Evolutionary conservation across 768 basidiomycete species (phyloP), one percentile per base, ranked within the genome.

Genomic region (Piloderma croceum): DNA sequence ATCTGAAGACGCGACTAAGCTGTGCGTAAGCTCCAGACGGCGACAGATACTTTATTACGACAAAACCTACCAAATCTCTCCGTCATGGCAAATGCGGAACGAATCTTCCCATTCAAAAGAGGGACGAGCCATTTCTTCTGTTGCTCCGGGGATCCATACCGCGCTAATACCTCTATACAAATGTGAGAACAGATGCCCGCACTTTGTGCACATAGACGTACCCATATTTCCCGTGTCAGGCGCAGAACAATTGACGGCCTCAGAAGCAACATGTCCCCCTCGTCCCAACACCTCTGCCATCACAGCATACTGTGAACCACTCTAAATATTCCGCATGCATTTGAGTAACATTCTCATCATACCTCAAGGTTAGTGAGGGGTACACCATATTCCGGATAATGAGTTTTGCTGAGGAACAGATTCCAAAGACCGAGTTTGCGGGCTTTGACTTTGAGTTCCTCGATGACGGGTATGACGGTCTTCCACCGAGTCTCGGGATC

Each of bases 161-260:
- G 77, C 24, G 96, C 96, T 44, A 99, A 71, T 17, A 99, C 91
- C 89, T 99, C 93, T 93, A 67, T 9, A 46, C 1, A 40, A 42
- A 22, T 24, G 23, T 37, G 36, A 46, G 13, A 45, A 44, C 31
- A 15, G 20, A 31, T 7, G 9, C 15, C 38, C 50, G 5, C 6
- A 23, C 12, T 36, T 20, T 29, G 9, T n/a, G 25, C 34, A 18
- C 6, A 9, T 13, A 31, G 6, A 61, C 76, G 25, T 50, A 89
- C 90, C 91, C 92, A 97, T 97, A 61, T 97, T 97, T 2, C 93
- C 94, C 12, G 94, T 98, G 62, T 98, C 94, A 22, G 94, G 94
- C 11, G 93, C 92, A 19, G 92, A 81, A 64, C 92, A 98, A 56
- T 99, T 99, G 41, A 87, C 81, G 10, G 76, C 79, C 65, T 97